phyloP scores from a whole-genome alignment of 2,329 filamentous ascomycete species.

The Nigrospora oryzae region DNA sequence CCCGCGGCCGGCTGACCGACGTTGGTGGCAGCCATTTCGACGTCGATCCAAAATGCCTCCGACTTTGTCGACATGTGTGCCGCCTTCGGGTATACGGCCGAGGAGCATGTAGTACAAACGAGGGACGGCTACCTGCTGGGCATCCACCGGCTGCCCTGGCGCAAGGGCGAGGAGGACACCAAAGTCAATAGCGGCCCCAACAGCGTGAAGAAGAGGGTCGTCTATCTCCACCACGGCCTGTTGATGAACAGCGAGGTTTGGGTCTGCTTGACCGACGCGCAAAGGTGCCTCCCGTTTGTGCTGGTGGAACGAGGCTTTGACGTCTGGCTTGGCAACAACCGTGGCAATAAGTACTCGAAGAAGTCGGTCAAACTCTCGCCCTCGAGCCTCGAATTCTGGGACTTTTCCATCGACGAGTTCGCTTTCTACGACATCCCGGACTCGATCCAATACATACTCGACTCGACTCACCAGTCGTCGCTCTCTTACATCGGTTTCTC shows the following conservation, averaged over 20 bases:
- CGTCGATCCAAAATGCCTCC: constrained; percentile 73
- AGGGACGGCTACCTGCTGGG: constrained; percentile 89
- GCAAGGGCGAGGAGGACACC: constrained; percentile 69
- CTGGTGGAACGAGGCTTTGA: constrained; percentile 89
- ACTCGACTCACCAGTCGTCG: constrained; percentile 72
- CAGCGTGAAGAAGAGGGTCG: constrained; percentile 70
- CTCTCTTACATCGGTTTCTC: constrained; percentile 96
- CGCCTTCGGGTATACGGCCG: constrained; percentile 83
- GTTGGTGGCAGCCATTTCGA: constrained; percentile 53
- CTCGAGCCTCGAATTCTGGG: constrained; percentile 75
- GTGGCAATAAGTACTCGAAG: constrained; percentile 98
- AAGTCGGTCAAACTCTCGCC: constrained; percentile 76
- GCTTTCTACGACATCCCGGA: constrained; percentile 96
- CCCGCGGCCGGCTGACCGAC: constrained; percentile 48
- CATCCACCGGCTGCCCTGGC: constrained; percentile 78
- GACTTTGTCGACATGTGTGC: constrained; percentile 94
- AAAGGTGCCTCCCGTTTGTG: constrained; percentile 80
- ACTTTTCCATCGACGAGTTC: constrained; percentile 98
- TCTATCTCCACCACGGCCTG: constrained; percentile 91
- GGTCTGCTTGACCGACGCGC: constrained; percentile 83
- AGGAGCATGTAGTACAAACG: constrained; percentile 94
- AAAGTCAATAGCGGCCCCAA: constrained; percentile 66
- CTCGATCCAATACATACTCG: constrained; percentile 84
- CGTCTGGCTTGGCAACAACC: constrained; percentile 96
- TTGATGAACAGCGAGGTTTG: constrained; percentile 99